Evolutionary conservation across 257 asterid genomes (phyloP), one percentile per base, ranked within the genome.

Genomic region (Solanum corneliomulleri): DNA sequence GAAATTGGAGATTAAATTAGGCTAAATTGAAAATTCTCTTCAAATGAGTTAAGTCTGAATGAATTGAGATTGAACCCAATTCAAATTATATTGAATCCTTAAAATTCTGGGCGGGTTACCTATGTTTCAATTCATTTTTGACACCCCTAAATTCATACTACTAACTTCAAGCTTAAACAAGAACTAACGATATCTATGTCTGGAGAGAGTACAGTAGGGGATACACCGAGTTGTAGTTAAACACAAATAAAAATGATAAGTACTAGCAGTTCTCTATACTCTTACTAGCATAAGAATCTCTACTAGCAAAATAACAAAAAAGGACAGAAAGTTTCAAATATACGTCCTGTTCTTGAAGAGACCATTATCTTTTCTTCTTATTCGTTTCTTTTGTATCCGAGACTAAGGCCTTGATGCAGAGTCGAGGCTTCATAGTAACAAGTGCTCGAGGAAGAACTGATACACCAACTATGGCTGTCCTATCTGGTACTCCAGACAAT

Each of bases 361-460:
- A 45, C 64, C 3, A 7, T 86, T 58, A 18, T 39, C 39, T 86
- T 83, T 58, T 74, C 69, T 88, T 91, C 85, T 60, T 86, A 52
- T 15, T 88, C 45, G 14, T 86, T 16, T 82, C 64, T 85, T 87
- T 90, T 72, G 42, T 78, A 83, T 91, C 91, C 4, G 83, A 70
- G n/a, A 84, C 86, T 89, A 92, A 89, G 83, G 92, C 75, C 87
- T 89, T 90, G 25, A 92, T 68, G 52, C 90, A 81, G 68, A 92
- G 90, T 20, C 91, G 91, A 41, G 94, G 93, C 82, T 91, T 91
- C 4, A 90, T 80, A 58, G 88, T 88, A 70, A 92, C 82, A 37
- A 92, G 91, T 52, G 42, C 82, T 86, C 78, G 88, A 12, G 93
- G 92, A 88, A 92, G 94, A 86, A 92, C 88, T 12, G 94, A 90